Evolutionary conservation across 345 rosid genomes (phyloP).

Genomic region (Limnanthes douglasii): DNA sequence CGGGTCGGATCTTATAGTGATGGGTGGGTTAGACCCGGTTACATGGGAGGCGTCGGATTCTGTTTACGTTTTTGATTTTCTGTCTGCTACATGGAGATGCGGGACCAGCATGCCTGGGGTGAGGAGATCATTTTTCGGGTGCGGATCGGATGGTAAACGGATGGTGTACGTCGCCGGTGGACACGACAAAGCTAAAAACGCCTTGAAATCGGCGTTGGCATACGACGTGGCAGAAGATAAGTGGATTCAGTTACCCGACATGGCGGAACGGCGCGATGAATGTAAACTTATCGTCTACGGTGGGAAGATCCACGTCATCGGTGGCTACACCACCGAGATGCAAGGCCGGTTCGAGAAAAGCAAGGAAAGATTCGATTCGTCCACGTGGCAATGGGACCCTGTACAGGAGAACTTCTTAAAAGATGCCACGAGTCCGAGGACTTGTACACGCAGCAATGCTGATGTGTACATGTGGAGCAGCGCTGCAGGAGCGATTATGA

Average conservation of each 20-base stretch:
- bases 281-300: constrained; percentile 43
- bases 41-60: constrained; percentile 41
- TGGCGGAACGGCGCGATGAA: constrained; percentile 66
- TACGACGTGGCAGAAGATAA: constrained; percentile 44
- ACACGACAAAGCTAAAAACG: constrained; percentile 50
- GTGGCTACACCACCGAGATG: constrained; percentile 61
- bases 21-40: constrained; percentile 69
- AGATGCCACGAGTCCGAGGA: constrained; percentile 17
- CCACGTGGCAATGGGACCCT: constrained; percentile 31
- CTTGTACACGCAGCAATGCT: constrained; percentile 13
- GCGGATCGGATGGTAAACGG: constrained; percentile 45
- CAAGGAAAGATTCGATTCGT: constrained; percentile 28
- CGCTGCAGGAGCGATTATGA: constrained; percentile 23
- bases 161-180: constrained; percentile 65
- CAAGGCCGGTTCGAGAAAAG: constrained; percentile 50
- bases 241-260: constrained; percentile 53
- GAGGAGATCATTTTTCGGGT: constrained; percentile 42
- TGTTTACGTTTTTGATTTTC: constrained; percentile 35
- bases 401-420: constrained; percentile 18
- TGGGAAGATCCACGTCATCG: constrained; percentile 57
- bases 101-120: constrained; percentile 62
- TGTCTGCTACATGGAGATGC: constrained; percentile 41
- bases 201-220: constrained; percentile 38
- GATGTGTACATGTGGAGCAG: constrained; percentile 23
- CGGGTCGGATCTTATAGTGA: constrained; percentile 48